Evolutionary conservation across 139 green algal species (phyloP).

Genomic region (Picochlorum sp.): DNA sequence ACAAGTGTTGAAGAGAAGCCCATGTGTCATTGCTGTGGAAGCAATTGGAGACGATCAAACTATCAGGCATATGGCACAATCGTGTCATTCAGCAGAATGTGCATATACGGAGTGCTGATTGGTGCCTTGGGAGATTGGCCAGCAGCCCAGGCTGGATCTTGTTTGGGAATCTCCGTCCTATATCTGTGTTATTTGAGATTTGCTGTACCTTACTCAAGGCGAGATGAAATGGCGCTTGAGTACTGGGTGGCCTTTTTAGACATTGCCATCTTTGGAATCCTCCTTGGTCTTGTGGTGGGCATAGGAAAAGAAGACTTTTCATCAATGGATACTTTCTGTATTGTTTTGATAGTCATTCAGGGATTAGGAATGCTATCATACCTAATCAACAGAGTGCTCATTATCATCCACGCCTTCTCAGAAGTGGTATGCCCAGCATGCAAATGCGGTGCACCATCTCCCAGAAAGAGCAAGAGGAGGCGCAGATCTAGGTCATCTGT

Average conservation of each 20-base stretch:
- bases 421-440: constrained; percentile 15
- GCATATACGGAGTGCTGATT: constrained; percentile 8
- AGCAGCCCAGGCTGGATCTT: background rate
- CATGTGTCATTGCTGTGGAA: background rate
- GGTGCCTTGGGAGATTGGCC: constrained; percentile 1
- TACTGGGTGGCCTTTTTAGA: constrained; percentile 13
- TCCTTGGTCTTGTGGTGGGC: background rate
- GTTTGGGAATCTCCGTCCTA: background rate
- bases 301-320: constrained; percentile 1
- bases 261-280: constrained; percentile 1
- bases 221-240: constrained; percentile 17
- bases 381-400: constrained; percentile 14
- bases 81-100: constrained; percentile 9
- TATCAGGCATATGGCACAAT: constrained; percentile 12
- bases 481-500: background rate
- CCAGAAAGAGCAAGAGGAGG: background rate
- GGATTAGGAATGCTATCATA: constrained; percentile 4
- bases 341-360: constrained; percentile 8
- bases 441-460: constrained; percentile 1
- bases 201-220: constrained; percentile 9
- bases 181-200: constrained; percentile 11
- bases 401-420: constrained; percentile 14
- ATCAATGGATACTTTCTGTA: constrained; percentile 3
- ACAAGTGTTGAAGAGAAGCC: constrained; percentile 5
- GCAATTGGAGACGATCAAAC: background rate